A percentile compares a stretch with the other conserved stretches of the same genome.
Conservation (phyloP, 768 basidiomycete genomes). For the Boletus tomentosulus region DNA sequence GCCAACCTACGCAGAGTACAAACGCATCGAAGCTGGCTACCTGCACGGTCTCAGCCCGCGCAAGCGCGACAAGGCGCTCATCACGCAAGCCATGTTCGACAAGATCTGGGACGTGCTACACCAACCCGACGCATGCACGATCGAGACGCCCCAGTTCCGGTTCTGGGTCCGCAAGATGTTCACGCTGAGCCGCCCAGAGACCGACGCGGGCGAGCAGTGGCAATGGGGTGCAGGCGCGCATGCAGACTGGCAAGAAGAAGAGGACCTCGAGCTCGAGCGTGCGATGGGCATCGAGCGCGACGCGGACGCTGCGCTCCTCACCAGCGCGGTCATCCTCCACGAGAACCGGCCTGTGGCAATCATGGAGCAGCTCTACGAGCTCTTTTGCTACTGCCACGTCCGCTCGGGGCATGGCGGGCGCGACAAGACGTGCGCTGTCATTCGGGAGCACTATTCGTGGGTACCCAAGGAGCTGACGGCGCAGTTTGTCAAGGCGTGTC, state of each 20-base stretch:
- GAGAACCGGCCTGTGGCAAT: constrained; percentile 72
- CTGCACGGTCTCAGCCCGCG: constrained; percentile 52
- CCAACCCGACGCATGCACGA: constrained; percentile 42
- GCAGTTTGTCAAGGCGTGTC: constrained; percentile 74
- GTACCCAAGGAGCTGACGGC: constrained; percentile 82
- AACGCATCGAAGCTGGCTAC: constrained; percentile 54
- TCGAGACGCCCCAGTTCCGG: constrained; percentile 64
- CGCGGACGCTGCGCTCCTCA: constrained; percentile 6
- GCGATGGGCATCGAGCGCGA: constrained; percentile 14
- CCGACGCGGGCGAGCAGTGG: background rate
- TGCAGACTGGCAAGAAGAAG: background rate
- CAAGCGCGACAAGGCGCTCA: constrained; percentile 66
- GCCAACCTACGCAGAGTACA: constrained; percentile 59
- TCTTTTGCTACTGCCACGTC: constrained; percentile 70
- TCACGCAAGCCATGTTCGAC: constrained; percentile 67
- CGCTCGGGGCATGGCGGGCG: constrained; percentile 67
- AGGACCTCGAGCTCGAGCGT: constrained; percentile 14
- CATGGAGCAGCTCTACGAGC: constrained; percentile 73
- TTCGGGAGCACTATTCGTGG: constrained; percentile 73
- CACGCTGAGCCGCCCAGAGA: constrained; percentile 35
- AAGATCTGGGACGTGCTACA: constrained; percentile 67
- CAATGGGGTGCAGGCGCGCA: background rate
- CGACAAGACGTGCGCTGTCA: constrained; percentile 68
- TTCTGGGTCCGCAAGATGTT: constrained; percentile 88
- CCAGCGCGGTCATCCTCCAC: constrained; percentile 55